Evolutionary conservation across 2,329 filamentous ascomycete species (phyloP).

Genomic region (Boeremia lycopersici): DNA sequence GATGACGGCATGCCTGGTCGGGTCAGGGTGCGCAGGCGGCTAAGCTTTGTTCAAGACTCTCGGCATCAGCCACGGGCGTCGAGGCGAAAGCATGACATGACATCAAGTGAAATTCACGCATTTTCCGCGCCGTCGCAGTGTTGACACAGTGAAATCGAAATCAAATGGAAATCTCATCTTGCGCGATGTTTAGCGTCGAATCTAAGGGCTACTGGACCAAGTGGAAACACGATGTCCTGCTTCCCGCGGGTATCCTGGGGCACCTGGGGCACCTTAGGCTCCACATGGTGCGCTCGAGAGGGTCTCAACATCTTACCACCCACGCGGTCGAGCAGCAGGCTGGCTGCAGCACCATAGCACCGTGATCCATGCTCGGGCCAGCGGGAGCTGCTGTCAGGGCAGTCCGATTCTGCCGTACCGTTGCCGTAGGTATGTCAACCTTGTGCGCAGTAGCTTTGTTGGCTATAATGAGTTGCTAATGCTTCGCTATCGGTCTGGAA

Average conservation of each 20-base stretch:
- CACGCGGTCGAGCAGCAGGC: constrained; percentile 21
- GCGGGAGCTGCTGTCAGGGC: constrained; percentile 25
- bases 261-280: constrained; percentile 17
- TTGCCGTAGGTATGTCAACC: constrained; percentile 10
- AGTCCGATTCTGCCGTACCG: constrained; percentile 21
- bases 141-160: neutral
- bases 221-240: constrained; percentile 14
- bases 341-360: constrained; percentile 19
- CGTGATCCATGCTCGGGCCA: constrained; percentile 25
- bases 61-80: constrained; percentile 30
- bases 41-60: constrained; percentile 41
- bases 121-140: neutral
- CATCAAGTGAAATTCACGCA: constrained; percentile 13
- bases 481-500: neutral
- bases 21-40: constrained; percentile 10
- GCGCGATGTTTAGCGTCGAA: constrained; percentile 3
- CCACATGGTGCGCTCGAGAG: constrained; percentile 14
- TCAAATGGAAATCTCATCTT: constrained; percentile 7
- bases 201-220: constrained; percentile 7
- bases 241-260: constrained; percentile 17
- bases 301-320: constrained; percentile 21
- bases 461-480: neutral
- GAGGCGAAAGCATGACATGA: constrained; percentile 28
- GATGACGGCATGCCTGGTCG: constrained; percentile 30
- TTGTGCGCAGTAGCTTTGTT: constrained; percentile 3